Percentiles rank a stretch among this genome's conserved stretches.
Conservation (phyloP, 1,139 yeast genomes). For the Spencermartinsiella ligniputridi region DNA sequence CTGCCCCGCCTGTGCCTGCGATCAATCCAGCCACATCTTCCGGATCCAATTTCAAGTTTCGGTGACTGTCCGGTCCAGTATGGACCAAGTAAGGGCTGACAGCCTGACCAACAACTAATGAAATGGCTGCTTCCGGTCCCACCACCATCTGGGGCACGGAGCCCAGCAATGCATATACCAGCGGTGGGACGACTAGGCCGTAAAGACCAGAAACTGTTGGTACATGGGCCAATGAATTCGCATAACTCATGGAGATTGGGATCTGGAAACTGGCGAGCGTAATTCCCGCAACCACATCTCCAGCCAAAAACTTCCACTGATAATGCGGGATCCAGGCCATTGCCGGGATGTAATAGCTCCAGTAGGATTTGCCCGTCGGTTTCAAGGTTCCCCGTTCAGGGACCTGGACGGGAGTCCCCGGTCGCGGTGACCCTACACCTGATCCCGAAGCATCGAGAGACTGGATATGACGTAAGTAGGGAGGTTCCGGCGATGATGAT, state of each 20-base stretch:
- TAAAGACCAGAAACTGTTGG: slow-evolving; percentile 83
- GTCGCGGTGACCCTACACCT: background rate
- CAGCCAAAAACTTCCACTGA: slow-evolving; percentile 46
- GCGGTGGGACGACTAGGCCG: slow-evolving; percentile 78
- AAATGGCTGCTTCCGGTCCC: slow-evolving; percentile 95
- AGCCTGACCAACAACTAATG: slow-evolving; percentile 87
- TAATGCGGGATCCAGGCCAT: slow-evolving; percentile 75
- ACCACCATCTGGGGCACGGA: slow-evolving; percentile 96
- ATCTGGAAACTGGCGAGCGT: slow-evolving; percentile 89
- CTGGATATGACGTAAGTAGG: background rate
- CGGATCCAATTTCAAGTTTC: slow-evolving; percentile 43
- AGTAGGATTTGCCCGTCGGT: slow-evolving; percentile 25
- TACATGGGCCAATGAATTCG: slow-evolving; percentile 85
- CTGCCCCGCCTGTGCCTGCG: slow-evolving; percentile 72
- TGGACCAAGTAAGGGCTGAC: slow-evolving; percentile 46
- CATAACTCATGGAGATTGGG: slow-evolving; percentile 84
- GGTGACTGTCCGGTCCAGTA: slow-evolving; percentile 1
- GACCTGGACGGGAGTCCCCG: background rate
- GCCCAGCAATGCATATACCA: slow-evolving; percentile 77
- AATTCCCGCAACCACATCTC: slow-evolving; percentile 81
- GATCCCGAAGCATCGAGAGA: background rate
- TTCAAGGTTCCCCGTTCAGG: background rate
- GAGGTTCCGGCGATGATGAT: background rate
- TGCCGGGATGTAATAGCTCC: slow-evolving; percentile 75
- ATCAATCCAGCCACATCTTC: slow-evolving; percentile 68